phyloP scores from a whole-genome alignment of 805 yeast genomes.

The Monosporozyma solicola region DNA sequence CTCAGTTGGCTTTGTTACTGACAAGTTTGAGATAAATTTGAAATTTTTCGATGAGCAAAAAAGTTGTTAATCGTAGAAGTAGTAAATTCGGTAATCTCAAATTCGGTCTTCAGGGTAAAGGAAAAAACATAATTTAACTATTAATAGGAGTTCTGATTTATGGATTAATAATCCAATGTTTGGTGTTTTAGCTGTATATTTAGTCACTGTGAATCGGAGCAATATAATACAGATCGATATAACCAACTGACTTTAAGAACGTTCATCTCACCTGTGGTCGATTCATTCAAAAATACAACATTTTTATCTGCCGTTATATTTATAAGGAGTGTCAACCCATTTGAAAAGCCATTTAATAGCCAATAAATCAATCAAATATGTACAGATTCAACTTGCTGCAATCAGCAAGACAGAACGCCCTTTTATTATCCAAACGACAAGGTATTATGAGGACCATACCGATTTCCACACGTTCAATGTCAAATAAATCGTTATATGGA shows the following conservation, averaged over 20 bases:
- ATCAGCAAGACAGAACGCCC: too few relatives aligned
- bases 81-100: background rate
- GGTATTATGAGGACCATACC: background rate
- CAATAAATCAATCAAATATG: too few relatives aligned
- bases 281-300: background rate
- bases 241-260: background rate
- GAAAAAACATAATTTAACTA: background rate
- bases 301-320: background rate
- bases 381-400: too few relatives aligned
- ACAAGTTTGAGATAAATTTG: background rate
- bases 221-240: background rate
- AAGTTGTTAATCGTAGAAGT: background rate
- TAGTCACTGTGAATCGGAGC: background rate
- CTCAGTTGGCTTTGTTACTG: background rate
- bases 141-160: background rate
- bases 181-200: background rate
- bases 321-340: background rate
- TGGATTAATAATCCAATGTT: background rate
- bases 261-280: background rate
- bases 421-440: too few relatives aligned
- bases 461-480: background rate
- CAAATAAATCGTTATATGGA: background rate
- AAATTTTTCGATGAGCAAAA: background rate
- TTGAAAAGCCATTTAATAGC: too few relatives aligned
- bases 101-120: background rate